A percentile compares a stretch with the other conserved stretches of the same genome.
phyloP scores from a whole-genome alignment of 495 filamentous ascomycete species.

The Friedmanniomyces simplex region DNA sequence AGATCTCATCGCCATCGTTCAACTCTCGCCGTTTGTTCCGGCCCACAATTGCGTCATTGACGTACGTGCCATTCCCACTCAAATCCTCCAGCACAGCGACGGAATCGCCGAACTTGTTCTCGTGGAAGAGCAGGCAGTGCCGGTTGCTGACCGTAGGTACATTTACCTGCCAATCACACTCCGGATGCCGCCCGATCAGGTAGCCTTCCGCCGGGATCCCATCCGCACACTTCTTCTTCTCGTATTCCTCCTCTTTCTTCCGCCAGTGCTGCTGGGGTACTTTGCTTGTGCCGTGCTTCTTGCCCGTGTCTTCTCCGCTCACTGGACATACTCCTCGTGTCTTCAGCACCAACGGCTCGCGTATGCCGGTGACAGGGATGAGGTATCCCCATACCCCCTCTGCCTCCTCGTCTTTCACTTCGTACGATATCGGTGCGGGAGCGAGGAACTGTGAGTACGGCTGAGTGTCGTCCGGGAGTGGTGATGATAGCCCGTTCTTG shows the following conservation, averaged over 20 bases:
- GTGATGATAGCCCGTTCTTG: conserved; percentile 51
- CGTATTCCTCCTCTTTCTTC: conserved; percentile 48
- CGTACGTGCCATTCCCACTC: conserved; percentile 92
- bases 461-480: conserved; percentile 50
- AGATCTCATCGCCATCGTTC: conserved; percentile 79
- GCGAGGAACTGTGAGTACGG: conserved; percentile 68
- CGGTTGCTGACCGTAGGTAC: conserved; percentile 87
- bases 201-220: conserved; percentile 68
- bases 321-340: conserved; percentile 55
- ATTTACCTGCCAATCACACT: conserved; percentile 78
- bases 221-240: conserved; percentile 46
- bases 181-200: conserved; percentile 81
- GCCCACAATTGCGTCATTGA: conserved; percentile 84
- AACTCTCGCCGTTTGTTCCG: conserved; percentile 86
- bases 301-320: conserved; percentile 26
- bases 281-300: conserved; percentile 31
- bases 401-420: conserved; percentile 74
- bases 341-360: conserved; percentile 61
- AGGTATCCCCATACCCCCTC: conserved; percentile 96
- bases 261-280: conserved; percentile 28
- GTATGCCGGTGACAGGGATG: conserved; percentile 63
- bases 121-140: conserved; percentile 81
- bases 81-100: conserved; percentile 84
- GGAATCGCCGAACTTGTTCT: conserved; percentile 68
- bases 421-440: conserved; percentile 61